Base-by-base conservation (phyloP, 148 eudicot genomes). In the Agrostemma githago region DNA sequence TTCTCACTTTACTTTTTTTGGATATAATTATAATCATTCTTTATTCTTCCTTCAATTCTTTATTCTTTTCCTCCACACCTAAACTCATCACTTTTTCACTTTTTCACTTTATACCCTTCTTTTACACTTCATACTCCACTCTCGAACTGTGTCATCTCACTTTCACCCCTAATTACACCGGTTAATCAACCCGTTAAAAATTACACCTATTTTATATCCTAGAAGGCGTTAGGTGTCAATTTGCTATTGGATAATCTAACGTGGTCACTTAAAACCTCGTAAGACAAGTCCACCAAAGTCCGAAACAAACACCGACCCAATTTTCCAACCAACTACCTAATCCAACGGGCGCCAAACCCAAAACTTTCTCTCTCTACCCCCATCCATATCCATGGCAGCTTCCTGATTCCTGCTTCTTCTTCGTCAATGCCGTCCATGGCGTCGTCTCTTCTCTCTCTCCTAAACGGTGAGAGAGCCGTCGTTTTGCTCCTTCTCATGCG, bases 391-490 rank as follows among this genome's bases (percentile, higher is more conserved):
- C 61, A 74, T 74, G 76, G 39, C 1, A 53, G 15, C 63, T 58
- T 58, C 63, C 4, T 10, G 39, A 21, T 11, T 12, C 70, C 1
- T 11, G 44, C 20, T 42, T 39, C 54, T 66, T 26, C 75, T 48
- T 19, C 64, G 61, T 40, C 41, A 34, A 76, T 79, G 82, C 65
- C 84, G 78, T 64, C 74, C 42, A 79, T 86, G 86, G 80, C 87
- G 72, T 77, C 82, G 19, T 84, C 83, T 77, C 46, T 87, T 73
- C 67, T 85, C 42, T 83, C 86, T 78, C 67, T 88, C 77, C 70
- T 89, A 43, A 93, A 83, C 85, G 98, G 96, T 86, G 98, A 93
- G 86, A 84, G 98, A 75, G 85, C 84, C 63, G 96, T 93, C 82
- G 94, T 90, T 37, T 54, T 84, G 15, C 80, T 90, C 41, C 81